Conservation (phyloP, 257 asterid genomes). For the Dorcoceras hygrometricum region DNA sequence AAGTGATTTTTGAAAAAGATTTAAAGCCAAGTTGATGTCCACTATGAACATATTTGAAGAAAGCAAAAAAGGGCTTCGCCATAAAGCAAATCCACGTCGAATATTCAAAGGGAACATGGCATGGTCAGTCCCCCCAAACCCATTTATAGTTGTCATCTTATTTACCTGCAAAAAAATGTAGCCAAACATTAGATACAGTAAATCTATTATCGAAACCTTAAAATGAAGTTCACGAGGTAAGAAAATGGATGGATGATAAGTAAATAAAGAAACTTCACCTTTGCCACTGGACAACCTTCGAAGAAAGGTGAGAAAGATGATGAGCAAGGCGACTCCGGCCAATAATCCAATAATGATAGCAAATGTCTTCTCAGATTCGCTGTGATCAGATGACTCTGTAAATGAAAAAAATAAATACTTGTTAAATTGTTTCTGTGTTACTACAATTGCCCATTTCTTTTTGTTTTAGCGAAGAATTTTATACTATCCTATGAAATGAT, state of each 20-base stretch:
- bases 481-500: too few relatives aligned
- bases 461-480: too few relatives aligned
- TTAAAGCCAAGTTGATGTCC: slow-evolving; percentile 33
- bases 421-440: background rate
- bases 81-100: slow-evolving; percentile 26
- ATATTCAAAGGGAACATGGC: slow-evolving; percentile 13
- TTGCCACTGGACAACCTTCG: slow-evolving; percentile 52
- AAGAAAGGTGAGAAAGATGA: slow-evolving; percentile 74
- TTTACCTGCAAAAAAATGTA: slow-evolving; percentile 60
- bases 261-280: slow-evolving; percentile 34
- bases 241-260: too few relatives aligned
- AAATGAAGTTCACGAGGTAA: too few relatives aligned
- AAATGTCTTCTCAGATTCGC: slow-evolving; percentile 80
- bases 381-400: slow-evolving; percentile 43
- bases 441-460: too few relatives aligned
- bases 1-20: slow-evolving; percentile 30
- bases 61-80: slow-evolving; percentile 21
- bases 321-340: slow-evolving; percentile 76
- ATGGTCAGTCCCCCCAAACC: background rate
- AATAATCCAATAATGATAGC: slow-evolving; percentile 77
- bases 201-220: background rate
- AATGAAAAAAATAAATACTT: background rate
- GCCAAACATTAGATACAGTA: slow-evolving; percentile 1
- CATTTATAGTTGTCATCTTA: slow-evolving; percentile 32
- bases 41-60: slow-evolving; percentile 27